These are phyloP conservation scores for Obba rivulosa DNA, from an alignment of 768 basidiomycete species.

Conservation along the genomic window DNA sequence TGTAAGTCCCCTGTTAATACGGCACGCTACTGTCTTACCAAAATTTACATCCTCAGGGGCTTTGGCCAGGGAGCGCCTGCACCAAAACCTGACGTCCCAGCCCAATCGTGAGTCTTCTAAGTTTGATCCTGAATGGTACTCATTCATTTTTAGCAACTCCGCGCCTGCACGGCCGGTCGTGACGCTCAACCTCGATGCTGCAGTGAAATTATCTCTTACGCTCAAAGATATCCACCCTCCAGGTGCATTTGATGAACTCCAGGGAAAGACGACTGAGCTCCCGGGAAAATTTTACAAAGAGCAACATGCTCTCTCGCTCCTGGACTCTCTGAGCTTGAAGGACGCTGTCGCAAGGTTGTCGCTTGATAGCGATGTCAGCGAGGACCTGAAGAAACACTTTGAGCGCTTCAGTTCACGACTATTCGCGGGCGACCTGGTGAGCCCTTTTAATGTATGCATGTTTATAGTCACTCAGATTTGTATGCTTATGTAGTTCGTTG, in stretches of 20 bases:
- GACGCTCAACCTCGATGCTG: conserved; percentile 44
- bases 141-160: conserved; percentile 14
- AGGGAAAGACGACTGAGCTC: conserved; percentile 33
- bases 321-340: conserved; percentile 46
- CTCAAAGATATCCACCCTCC: conserved; percentile 36
- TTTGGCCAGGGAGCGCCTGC: conserved; percentile 27
- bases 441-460: conserved; percentile 9
- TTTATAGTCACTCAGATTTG: not conserved
- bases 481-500: conserved; percentile 44
- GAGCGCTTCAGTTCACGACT: conserved; percentile 45
- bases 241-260: conserved; percentile 29
- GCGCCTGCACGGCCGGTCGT: conserved; percentile 27
- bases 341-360: conserved; percentile 46
- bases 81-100: not conserved
- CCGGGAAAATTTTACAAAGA: conserved; percentile 59
- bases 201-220: conserved; percentile 44
- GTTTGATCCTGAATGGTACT: too few species aligned
- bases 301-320: conserved; percentile 41
- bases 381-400: conserved; percentile 42
- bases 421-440: conserved; percentile 47
- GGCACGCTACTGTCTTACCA: conserved; percentile 6
- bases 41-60: conserved; percentile 26
- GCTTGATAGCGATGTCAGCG: conserved; percentile 34
- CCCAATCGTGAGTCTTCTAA: too few species aligned
- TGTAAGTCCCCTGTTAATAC: conserved; percentile 37